phyloP scores from a whole-genome alignment of 768 basidiomycete species.

The Strobilomyces echinocephalus region DNA sequence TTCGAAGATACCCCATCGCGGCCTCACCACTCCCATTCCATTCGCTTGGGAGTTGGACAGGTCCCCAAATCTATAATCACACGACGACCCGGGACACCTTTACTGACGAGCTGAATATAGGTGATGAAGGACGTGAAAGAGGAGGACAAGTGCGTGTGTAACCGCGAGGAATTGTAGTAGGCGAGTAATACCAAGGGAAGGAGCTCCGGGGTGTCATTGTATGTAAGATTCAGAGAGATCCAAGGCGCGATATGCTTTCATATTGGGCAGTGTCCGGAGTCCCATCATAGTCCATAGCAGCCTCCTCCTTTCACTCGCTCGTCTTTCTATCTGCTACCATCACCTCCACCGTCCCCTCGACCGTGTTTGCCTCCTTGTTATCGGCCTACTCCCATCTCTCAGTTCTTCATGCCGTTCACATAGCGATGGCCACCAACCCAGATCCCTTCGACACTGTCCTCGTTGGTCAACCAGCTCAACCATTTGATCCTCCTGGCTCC shows the following conservation, averaged over 20 bases:
- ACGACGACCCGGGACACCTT: constrained; percentile 23
- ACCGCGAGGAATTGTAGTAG: constrained; percentile 16
- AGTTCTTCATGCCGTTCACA: constrained; percentile 26
- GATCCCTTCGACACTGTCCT: constrained; percentile 23
- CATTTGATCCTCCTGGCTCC: constrained; percentile 38
- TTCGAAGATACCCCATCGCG: constrained; percentile 32
- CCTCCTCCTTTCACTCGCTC: constrained; percentile 13
- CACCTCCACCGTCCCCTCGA: constrained; percentile 22
- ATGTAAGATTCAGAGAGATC: constrained; percentile 11
- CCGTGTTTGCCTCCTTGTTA: constrained; percentile 12
- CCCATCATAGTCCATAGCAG: constrained; percentile 9
- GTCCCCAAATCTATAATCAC: constrained; percentile 24
- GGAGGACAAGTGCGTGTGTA: constrained; percentile 44
- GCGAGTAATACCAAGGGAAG: constrained; percentile 8
- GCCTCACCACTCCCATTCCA: constrained; percentile 21
- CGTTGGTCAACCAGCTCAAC: constrained; percentile 35
- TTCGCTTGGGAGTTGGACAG: constrained; percentile 21
- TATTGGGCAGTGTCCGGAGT: constrained; percentile 32
- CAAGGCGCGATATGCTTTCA: constrained; percentile 4
- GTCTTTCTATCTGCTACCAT: constrained; percentile 21
- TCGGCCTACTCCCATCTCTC: constrained; percentile 5
- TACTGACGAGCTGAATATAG: constrained; percentile 30
- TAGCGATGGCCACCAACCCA: constrained; percentile 23
- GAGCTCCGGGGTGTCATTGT: constrained; percentile 2
- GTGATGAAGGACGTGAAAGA: constrained; percentile 49